A percentile compares a stretch with the other conserved stretches of the same genome.
Evolutionary conservation across 179 eudicot genomes (phyloP).

Genomic region (Camellia oleifera): DNA sequence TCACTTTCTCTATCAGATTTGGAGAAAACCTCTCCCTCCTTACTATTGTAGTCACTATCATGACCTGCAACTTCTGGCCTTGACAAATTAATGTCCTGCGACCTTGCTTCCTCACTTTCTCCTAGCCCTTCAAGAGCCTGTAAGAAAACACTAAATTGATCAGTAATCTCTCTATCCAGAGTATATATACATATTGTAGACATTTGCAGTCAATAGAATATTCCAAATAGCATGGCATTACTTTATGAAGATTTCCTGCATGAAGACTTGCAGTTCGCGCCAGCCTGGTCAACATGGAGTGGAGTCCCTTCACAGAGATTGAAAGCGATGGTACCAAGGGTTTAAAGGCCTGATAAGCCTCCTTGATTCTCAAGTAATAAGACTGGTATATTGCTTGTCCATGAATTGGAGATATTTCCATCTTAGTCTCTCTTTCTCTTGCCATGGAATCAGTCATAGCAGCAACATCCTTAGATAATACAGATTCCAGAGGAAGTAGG

Average conservation of each 20-base stretch:
- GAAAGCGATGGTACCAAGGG: constrained; percentile 73
- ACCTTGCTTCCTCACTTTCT: constrained; percentile 62
- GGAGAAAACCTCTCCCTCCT: constrained; percentile 35
- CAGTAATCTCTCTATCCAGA: background rate
- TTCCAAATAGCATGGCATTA: constrained; percentile 25
- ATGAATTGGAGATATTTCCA: constrained; percentile 88
- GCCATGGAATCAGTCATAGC: constrained; percentile 96
- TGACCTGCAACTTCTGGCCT: constrained; percentile 41
- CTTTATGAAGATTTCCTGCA: constrained; percentile 98
- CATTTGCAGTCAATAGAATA: background rate
- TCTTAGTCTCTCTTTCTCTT: constrained; percentile 66
- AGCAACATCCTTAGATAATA: constrained; percentile 85
- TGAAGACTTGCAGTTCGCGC: constrained; percentile 91
- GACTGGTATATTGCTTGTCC: constrained; percentile 98
- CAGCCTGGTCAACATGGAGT: constrained; percentile 71
- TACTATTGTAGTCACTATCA: constrained; percentile 38
- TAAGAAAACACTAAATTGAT: background rate
- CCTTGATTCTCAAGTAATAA: constrained; percentile 62
- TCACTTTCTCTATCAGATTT: constrained; percentile 45
- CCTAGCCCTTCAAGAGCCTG: constrained; percentile 97
- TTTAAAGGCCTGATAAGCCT: constrained; percentile 61
- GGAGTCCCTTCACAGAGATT: constrained; percentile 76
- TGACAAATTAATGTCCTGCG: constrained; percentile 57
- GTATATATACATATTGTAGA: background rate
- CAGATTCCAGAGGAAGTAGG: constrained; percentile 88